Evolutionary conservation across 148 eudicot species (phyloP).

Genomic region (Rhododendron simsii): DNA sequence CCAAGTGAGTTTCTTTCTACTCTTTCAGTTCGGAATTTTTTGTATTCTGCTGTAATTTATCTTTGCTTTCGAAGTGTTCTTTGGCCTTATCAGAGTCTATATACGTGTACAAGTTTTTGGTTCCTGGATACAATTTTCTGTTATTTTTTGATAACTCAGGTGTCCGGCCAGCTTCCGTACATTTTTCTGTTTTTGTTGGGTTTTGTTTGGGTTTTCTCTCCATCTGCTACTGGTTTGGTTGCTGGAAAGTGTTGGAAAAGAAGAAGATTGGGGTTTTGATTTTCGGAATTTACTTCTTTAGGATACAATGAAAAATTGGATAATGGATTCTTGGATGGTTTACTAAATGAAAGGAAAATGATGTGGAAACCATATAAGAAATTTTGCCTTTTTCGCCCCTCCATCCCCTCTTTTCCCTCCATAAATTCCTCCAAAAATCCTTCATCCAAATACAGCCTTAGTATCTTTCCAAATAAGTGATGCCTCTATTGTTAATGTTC

Average conservation of each 20-base stretch:
- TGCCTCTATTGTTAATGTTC: not conserved
- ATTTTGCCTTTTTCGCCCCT: not conserved
- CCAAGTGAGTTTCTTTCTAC: constrained; percentile 32
- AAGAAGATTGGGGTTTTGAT: not conserved
- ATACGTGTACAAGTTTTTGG: not conserved
- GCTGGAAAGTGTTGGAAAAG: not conserved
- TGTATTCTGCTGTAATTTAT: not conserved
- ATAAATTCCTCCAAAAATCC: not conserved
- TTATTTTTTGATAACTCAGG: not conserved
- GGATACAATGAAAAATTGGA: not conserved
- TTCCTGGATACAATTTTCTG: not conserved
- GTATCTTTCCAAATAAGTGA: not conserved
- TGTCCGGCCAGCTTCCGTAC: not conserved
- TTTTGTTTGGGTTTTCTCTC: not conserved
- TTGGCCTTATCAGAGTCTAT: not conserved
- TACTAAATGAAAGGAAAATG: not conserved
- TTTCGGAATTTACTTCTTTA: not conserved
- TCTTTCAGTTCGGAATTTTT: not conserved
- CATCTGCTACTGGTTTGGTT: not conserved
- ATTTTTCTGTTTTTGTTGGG: too few species aligned
- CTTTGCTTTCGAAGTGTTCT: not conserved
- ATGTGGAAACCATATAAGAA: not conserved
- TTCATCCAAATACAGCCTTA: not conserved
- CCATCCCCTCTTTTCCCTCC: not conserved
- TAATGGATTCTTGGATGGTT: not conserved